Evolutionary conservation across 2,329 filamentous ascomycete species (phyloP), one percentile per base, ranked within the genome.

Genomic region (Teratosphaeria destructans): DNA sequence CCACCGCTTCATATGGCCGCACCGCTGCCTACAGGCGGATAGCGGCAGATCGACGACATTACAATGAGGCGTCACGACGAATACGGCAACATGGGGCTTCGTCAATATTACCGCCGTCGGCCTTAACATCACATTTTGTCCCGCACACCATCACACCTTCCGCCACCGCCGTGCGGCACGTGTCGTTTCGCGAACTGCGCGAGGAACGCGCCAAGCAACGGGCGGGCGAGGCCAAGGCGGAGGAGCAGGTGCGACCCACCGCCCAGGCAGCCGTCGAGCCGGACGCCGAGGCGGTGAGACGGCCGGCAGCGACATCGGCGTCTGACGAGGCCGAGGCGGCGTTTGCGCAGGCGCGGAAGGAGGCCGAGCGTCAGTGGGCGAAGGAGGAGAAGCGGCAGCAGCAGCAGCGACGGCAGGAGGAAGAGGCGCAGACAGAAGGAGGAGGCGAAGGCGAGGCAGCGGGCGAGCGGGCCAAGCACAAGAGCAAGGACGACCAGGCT

Each of bases 401-500:
- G 60, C 65, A 67, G 60, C 68, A 71, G 54, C 69, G 74, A 58
- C 71, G 77, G 54, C 76, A 82, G 59, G 76, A 82, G 62, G 77
- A 67, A 32, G 62, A 67, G 39, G 63, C 66, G 60, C 70, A 61
- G 66, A 64, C 66, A 57, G 63, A 62, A 10, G 61, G 66, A 14
- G 62, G 71, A 57, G 68, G 72, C 58, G 73, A 80, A 49, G 77
- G 76, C 54, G 73, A 75, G 37, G 70, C 69, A 7, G 75, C 79
- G 49, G 70, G 67, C 12, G 72, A 76, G 53, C 74, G 81, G 39
- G 72, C 75, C 60, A 70, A 76, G 53, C 76, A 81, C 56, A 77
- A 81, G 60, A 78, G 69, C 57, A 78, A 84, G 63, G 65, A 73
- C 64, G 59, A 71, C 71, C 81, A 86, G 72, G 81, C 85, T 71